These are phyloP conservation scores for Penicillium ochrochloron DNA, from an alignment of 495 filamentous ascomycete genomes.

Conservation along the genomic window DNA sequence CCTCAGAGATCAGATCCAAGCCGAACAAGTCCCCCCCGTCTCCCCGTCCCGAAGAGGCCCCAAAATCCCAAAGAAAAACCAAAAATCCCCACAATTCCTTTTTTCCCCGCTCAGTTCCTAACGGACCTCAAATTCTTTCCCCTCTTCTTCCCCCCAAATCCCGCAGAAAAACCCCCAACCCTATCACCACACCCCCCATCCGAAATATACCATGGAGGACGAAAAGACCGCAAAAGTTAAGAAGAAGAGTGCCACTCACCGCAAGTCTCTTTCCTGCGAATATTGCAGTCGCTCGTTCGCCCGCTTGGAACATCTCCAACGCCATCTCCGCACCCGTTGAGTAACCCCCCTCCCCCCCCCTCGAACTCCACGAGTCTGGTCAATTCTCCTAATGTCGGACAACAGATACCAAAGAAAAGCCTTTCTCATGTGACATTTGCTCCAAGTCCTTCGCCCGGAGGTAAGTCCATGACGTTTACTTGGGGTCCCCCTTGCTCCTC, in stretches of 20 bases:
- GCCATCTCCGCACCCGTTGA: constrained; percentile 61
- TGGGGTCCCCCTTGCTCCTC: neutral
- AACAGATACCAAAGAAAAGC: constrained; percentile 58
- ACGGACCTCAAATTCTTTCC: constrained; percentile 36
- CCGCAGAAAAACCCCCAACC: constrained; percentile 41
- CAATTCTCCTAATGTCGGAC: constrained; percentile 33
- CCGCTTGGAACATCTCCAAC: constrained; percentile 57
- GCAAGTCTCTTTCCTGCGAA: constrained; percentile 54
- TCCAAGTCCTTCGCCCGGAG: constrained; percentile 57
- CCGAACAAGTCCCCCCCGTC: neutral
- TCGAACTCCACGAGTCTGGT: constrained; percentile 13
- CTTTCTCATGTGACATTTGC: constrained; percentile 59
- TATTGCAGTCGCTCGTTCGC: constrained; percentile 57
- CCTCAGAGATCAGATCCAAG: neutral
- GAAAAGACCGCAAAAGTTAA: constrained; percentile 48
- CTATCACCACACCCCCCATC: constrained; percentile 10
- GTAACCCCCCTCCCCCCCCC: constrained; percentile 43
- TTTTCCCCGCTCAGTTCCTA: constrained; percentile 35
- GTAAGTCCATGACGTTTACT: constrained; percentile 31
- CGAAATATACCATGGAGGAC: constrained; percentile 44
- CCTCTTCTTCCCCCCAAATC: constrained; percentile 27
- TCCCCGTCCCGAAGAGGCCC: neutral
- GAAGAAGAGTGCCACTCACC: constrained; percentile 50
- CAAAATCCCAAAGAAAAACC: constrained; percentile 1
- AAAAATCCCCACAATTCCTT: constrained; percentile 46